Base-by-base conservation (phyloP, 768 basidiomycete species). In the Lyophyllum decastes region DNA sequence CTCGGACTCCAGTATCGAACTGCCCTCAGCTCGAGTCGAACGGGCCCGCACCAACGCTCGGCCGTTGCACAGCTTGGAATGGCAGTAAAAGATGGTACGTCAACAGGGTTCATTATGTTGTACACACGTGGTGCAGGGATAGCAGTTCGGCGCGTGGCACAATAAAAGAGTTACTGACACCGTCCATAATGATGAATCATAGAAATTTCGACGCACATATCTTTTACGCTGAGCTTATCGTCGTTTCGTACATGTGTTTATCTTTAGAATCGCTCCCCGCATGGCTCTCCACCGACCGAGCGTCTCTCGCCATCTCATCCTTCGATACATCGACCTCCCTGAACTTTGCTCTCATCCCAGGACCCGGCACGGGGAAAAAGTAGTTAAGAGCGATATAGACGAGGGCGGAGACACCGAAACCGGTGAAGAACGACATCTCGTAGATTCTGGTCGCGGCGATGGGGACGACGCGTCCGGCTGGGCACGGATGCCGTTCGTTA, bases 371-470 rank as follows among this genome's bases (percentile, higher is more conserved):
- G 2, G 91, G 89, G 72, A 81, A 90, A 21, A 79, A n/a, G 52
- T 70, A 64, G 72, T 86, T 89, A 45, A 88, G 77, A 41, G 71
- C 26, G 65, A 75, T 82, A 71, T 94, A 94, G 44, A 88, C 67
- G 57, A 89, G 49, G 9, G 82, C 76, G 1, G 90, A 89, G 43
- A 87, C 80, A 27, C 83, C 84, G 62, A 92, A 89, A 26, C 92
- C 92, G n/a, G 88, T 88, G 73, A 93, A 89, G 80, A 92, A 94
- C 12, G 89, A 85, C 76, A 92, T 80, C 52, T 87, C 74, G 70
- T 89, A 91, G 61, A 90, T 82, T 53, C 83, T 79, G n/a, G 84
- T 89, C 1, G 90, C 90, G 4, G 81, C 83, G 24, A 87, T 66
- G 6, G 89, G 85, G 1, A 92, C 90, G 0, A 66, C 70, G 38